phyloP scores from a whole-genome alignment of 305 asterid species.

The Plantago lanceolata region DNA sequence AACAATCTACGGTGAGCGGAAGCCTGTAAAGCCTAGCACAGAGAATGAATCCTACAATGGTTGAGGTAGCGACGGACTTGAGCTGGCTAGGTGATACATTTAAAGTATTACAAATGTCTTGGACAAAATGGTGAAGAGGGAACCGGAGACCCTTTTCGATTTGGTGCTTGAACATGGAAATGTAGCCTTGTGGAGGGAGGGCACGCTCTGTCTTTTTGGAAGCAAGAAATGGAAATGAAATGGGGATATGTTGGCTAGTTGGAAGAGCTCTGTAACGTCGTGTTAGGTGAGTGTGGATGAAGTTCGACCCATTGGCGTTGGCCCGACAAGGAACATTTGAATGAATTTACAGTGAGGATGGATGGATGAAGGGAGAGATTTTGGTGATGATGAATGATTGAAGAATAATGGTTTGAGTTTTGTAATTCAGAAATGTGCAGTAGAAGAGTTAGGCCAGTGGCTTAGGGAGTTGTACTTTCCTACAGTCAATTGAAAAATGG shows the following conservation, averaged over 20 bases:
- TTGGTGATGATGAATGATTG: background rate
- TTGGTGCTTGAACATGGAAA: background rate
- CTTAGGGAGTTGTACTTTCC: no score
- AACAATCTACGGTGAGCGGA: background rate
- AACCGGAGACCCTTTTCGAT: background rate
- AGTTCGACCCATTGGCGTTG: no score
- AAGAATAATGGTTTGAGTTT: background rate
- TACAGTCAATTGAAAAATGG: no score
- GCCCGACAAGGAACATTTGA: no score
- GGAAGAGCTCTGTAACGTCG: background rate
- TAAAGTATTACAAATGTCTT: background rate
- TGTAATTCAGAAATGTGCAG: no score
- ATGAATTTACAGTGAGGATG: background rate
- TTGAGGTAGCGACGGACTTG: background rate
- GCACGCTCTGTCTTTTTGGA: background rate
- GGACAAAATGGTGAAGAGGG: background rate
- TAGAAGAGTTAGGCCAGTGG: no score
- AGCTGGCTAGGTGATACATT: background rate
- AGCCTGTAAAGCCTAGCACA: background rate
- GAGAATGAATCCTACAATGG: conserved; percentile 1
- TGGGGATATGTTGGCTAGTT: background rate
- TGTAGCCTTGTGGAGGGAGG: background rate
- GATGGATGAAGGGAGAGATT: no score
- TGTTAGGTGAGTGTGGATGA: background rate
- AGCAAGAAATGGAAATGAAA: background rate